phyloP scores from a whole-genome alignment of 2,329 filamentous ascomycete genomes.

The Verticillium tricorpus region DNA sequence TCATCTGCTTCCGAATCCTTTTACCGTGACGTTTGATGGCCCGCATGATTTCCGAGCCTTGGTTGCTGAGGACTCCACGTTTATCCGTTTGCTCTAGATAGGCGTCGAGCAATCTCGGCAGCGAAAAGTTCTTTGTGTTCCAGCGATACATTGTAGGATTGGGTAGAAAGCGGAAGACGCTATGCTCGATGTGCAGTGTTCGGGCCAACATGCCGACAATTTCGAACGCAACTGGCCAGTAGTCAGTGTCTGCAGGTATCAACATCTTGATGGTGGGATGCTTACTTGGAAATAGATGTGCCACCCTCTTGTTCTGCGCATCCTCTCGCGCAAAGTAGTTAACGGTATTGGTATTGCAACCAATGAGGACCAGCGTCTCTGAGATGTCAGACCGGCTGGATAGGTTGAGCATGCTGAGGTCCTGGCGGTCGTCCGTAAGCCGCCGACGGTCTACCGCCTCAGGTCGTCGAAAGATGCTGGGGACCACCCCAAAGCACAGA shows the following conservation, averaged over 20 bases:
- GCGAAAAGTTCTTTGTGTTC: conserved; percentile 44
- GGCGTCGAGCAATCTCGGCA: conserved; percentile 35
- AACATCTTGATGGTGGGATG: background rate
- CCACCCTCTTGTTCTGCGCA: conserved; percentile 27
- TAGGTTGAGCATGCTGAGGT: conserved; percentile 40
- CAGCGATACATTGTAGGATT: conserved; percentile 53
- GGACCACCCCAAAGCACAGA: conserved; percentile 50
- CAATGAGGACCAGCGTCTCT: conserved; percentile 47
- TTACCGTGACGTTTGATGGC: conserved; percentile 5
- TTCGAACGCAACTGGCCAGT: conserved; percentile 48
- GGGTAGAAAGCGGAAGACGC: conserved; percentile 48
- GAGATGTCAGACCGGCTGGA: conserved; percentile 44
- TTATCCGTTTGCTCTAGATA: conserved; percentile 26
- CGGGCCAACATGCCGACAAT: conserved; percentile 53
- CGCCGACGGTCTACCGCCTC: conserved; percentile 32
- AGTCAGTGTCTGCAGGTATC: background rate
- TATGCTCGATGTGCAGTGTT: conserved; percentile 43
- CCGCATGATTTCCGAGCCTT: background rate
- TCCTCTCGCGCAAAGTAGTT: conserved; percentile 34
- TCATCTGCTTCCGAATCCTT: conserved; percentile 20
- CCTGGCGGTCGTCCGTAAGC: conserved; percentile 35
- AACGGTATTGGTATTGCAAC: conserved; percentile 48
- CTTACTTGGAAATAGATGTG: conserved; percentile 47
- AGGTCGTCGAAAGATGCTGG: conserved; percentile 42
- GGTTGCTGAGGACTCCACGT: background rate